Evolutionary conservation across 1,284 basidiomycete species (phyloP).

Genomic region (Sporisorium exsertum): DNA sequence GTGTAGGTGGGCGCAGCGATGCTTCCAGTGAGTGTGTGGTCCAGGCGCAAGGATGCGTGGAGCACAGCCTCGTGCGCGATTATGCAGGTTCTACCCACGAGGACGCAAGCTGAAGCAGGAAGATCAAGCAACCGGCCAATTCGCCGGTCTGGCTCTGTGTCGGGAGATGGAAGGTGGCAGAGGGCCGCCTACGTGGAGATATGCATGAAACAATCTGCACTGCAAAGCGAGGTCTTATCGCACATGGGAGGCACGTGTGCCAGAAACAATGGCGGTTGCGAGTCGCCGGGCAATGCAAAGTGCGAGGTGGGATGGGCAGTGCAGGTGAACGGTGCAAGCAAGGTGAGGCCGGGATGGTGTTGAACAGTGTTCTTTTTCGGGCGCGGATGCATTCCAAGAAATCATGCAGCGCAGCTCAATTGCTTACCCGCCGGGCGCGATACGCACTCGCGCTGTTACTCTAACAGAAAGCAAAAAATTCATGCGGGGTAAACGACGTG

Average conservation of each 20-base stretch:
- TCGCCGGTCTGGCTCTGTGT: background rate
- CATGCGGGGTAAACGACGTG: constrained; percentile 1
- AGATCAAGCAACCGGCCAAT: background rate
- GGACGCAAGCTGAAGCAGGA: background rate
- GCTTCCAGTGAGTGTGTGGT: background rate
- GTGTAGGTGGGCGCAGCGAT: background rate
- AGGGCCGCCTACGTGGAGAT: background rate
- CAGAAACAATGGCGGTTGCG: background rate
- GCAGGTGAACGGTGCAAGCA: background rate
- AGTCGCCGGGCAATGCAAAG: background rate
- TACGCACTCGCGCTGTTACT: constrained; percentile 8
- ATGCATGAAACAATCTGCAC: background rate
- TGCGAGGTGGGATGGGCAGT: background rate
- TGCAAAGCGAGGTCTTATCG: background rate
- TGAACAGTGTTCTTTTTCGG: background rate
- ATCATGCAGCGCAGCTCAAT: background rate
- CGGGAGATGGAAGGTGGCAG: background rate
- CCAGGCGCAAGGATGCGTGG: background rate
- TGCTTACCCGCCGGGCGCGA: constrained; percentile 2
- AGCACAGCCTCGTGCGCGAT: constrained; percentile 1
- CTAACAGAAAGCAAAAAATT: background rate
- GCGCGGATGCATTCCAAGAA: background rate
- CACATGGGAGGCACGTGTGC: background rate
- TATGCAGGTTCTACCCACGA: background rate
- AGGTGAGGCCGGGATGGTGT: background rate